These are phyloP conservation scores for Cubamyces lactineus DNA, from an alignment of 768 basidiomycete species.

Conservation along the genomic window DNA sequence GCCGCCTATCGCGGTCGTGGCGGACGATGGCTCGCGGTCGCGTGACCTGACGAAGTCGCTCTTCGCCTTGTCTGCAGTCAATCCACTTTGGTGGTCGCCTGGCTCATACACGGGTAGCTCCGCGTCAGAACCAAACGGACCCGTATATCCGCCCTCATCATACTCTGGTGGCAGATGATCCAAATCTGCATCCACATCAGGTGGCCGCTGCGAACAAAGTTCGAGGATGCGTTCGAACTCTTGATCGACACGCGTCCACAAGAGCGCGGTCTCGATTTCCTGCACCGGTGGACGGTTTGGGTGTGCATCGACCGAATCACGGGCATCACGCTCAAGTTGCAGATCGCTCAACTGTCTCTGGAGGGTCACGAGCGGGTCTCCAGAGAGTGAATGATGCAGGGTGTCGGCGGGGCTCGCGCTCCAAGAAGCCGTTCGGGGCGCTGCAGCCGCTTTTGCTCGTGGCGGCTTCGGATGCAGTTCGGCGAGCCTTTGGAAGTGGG, in stretches of 20 bases:
- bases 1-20: conserved; percentile 6
- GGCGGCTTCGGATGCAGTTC: conserved; percentile 17
- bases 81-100: conserved; percentile 12
- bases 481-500: conserved; percentile 63
- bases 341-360: conserved; percentile 70
- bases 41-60: not conserved
- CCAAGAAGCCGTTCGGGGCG: conserved; percentile 35
- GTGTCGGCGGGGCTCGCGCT: conserved; percentile 21
- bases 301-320: conserved; percentile 31
- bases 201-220: conserved; percentile 61
- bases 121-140: conserved; percentile 10
- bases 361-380: conserved; percentile 61
- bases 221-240: conserved; percentile 70
- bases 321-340: conserved; percentile 58
- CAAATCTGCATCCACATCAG: not conserved
- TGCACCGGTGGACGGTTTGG: conserved; percentile 46
- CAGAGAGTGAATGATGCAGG: conserved; percentile 8
- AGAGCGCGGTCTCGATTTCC: conserved; percentile 60
- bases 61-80: conserved; percentile 22
- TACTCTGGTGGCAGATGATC: conserved; percentile 36
- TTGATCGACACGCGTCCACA: conserved; percentile 78
- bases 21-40: not conserved
- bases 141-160: conserved; percentile 31
- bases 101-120: conserved; percentile 38
- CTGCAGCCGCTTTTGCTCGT: not conserved